These are phyloP conservation scores for Neofusicoccum sp. DNA, from an alignment of 2,329 filamentous ascomycete genomes.

Conservation along the genomic window DNA sequence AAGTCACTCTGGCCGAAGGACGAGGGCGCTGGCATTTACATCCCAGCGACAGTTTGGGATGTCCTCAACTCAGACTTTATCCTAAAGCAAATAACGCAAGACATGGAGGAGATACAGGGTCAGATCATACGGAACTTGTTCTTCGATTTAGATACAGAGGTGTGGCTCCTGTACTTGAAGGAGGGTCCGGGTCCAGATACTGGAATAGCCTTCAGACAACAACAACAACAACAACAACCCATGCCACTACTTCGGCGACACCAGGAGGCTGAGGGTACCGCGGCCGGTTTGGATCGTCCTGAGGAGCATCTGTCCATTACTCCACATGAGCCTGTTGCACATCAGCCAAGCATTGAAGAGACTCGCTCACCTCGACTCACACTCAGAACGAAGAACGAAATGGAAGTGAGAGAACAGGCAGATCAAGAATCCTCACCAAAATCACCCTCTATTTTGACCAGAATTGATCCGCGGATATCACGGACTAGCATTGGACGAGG, in stretches of 20 bases:
- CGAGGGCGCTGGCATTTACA: neutral
- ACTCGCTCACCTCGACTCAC: neutral
- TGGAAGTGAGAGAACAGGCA: neutral
- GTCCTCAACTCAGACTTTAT: conserved; percentile 1
- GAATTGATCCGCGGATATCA: too few relatives aligned
- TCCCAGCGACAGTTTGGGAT: neutral
- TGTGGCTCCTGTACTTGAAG: neutral
- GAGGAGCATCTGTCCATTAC: neutral
- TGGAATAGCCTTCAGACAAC: neutral
- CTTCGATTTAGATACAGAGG: neutral
- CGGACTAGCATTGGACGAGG: too few relatives aligned
- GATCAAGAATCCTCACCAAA: too few relatives aligned
- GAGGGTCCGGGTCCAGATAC: neutral
- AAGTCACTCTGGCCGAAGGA: conserved; percentile 8
- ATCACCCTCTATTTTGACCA: neutral
- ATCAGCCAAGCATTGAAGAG: too few relatives aligned
- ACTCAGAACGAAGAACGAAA: neutral
- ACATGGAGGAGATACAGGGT: neutral
- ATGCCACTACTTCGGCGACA: neutral
- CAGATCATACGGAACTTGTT: neutral
- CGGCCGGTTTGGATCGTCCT: neutral
- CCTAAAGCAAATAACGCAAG: neutral
- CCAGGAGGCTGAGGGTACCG: neutral
- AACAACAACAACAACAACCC: neutral
- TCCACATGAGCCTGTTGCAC: neutral